Percentiles rank a stretch among this genome's conserved stretches.
These are phyloP conservation scores for Triticum timopheevii DNA, from an alignment of 176 grass and related monocot genomes.

Conservation along the genomic window DNA sequence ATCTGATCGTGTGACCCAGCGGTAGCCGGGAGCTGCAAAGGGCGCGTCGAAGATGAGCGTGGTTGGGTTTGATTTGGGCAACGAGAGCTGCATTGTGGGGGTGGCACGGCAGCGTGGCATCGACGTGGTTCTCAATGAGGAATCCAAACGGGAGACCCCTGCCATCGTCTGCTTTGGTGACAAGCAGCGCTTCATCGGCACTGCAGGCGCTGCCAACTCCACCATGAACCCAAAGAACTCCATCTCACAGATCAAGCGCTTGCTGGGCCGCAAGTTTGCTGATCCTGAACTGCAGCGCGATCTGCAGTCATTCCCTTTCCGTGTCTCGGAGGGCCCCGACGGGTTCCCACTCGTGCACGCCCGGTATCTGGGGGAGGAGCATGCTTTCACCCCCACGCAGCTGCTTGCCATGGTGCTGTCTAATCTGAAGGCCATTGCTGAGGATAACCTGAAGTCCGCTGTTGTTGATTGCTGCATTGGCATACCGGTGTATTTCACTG, in stretches of 20 bases:
- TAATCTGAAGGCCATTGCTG: constrained; percentile 74
- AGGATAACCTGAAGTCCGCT: constrained; percentile 53
- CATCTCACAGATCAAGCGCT: constrained; percentile 84
- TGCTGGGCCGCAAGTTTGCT: constrained; percentile 59
- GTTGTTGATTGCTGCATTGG: constrained; percentile 93
- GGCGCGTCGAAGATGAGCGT: constrained; percentile 66
- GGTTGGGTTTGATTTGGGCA: constrained; percentile 84
- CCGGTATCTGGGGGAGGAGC: constrained; percentile 59
- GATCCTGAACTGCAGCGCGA: constrained; percentile 77
- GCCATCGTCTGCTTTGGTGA: constrained; percentile 84
- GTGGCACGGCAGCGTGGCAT: constrained; percentile 89
- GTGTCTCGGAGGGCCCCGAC: constrained; percentile 62
- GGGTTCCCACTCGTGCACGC: constrained; percentile 67
- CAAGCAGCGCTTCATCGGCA: constrained; percentile 90
- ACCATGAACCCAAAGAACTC: constrained; percentile 91
- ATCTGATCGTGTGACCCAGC: background rate
- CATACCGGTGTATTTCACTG: constrained; percentile 77
- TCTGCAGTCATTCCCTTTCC: constrained; percentile 57
- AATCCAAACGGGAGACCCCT: constrained; percentile 91
- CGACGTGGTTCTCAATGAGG: constrained; percentile 91
- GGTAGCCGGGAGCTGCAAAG: background rate
- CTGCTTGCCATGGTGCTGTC: constrained; percentile 86
- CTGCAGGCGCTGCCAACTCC: constrained; percentile 53
- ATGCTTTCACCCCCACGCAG: constrained; percentile 64
- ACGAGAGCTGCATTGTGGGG: constrained; percentile 80